phyloP scores from a whole-genome alignment of 805 yeast species.

The Debaryomyces maramus region DNA sequence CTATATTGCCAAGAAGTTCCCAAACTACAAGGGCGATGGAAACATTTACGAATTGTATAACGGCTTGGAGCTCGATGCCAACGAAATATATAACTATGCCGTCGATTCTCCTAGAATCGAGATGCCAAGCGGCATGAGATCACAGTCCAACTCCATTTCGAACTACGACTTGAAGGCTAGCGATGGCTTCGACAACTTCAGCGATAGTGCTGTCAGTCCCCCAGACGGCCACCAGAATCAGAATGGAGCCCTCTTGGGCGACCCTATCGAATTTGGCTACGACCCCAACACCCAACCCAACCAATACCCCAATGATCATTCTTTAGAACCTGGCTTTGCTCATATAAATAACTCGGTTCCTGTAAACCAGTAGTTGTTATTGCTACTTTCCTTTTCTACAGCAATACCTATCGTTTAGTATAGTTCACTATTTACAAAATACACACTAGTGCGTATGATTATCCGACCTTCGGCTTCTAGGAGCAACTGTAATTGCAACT shows the following conservation, averaged over 20 bases:
- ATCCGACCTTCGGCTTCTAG: no score
- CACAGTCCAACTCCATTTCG: neutral
- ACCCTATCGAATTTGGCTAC: slow-evolving; percentile 1
- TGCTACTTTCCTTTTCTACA: no score
- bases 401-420: no score
- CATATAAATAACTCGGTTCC: no score
- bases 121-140: neutral
- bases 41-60: slow-evolving; percentile 34
- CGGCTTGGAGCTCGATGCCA: slow-evolving; percentile 11
- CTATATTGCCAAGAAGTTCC: slow-evolving; percentile 10
- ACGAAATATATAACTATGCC: slow-evolving; percentile 5
- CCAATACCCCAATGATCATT: no score
- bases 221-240: neutral
- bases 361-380: no score
- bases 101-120: slow-evolving; percentile 2
- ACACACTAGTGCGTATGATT: no score
- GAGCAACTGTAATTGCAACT: no score
- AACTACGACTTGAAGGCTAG: neutral
- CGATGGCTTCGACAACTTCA: slow-evolving; percentile 20
- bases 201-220: slow-evolving; percentile 6
- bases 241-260: neutral
- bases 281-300: no score
- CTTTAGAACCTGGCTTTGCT: no score
- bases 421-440: no score
- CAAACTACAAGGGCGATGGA: slow-evolving; percentile 36